Evolutionary conservation across 73 alveolate species (phyloP).

Genomic region (Effrenium voratum): DNA sequence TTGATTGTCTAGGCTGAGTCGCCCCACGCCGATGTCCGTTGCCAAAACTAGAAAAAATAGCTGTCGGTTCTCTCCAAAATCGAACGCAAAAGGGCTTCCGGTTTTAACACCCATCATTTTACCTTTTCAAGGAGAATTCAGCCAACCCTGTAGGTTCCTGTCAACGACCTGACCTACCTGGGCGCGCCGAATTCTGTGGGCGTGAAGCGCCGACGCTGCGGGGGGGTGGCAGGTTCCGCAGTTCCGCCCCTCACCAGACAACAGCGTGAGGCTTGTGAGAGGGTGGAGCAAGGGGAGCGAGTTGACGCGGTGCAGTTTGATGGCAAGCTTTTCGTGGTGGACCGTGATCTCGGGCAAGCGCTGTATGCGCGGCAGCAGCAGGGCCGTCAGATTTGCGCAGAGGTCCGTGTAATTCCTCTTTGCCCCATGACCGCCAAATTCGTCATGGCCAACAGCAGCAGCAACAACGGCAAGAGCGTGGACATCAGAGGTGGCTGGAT

Average conservation of each 20-base stretch:
- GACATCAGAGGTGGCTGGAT: not conserved
- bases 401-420: constrained; percentile 33
- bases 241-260: too few relatives aligned
- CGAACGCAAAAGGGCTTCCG: too few relatives aligned
- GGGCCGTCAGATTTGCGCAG: not conserved
- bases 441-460: not conserved
- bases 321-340: not conserved
- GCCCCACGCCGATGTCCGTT: too few relatives aligned
- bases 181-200: not conserved
- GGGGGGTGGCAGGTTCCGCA: too few relatives aligned
- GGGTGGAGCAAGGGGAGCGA: too few relatives aligned
- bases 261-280: too few relatives aligned
- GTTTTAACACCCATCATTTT: too few relatives aligned
- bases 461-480: constrained; percentile 29
- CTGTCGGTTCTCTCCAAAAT: too few relatives aligned
- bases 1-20: too few relatives aligned
- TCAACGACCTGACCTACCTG: not conserved
- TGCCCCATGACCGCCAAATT: constrained; percentile 32
- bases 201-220: constrained; percentile 15
- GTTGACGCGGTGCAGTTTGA: not conserved
- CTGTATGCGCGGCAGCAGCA: not conserved
- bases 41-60: too few relatives aligned
- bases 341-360: not conserved
- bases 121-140: too few relatives aligned
- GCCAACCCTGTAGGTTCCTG: too few relatives aligned